phyloP scores from a whole-genome alignment of 1,284 basidiomycete genomes.

The Fistulina hepatica region DNA sequence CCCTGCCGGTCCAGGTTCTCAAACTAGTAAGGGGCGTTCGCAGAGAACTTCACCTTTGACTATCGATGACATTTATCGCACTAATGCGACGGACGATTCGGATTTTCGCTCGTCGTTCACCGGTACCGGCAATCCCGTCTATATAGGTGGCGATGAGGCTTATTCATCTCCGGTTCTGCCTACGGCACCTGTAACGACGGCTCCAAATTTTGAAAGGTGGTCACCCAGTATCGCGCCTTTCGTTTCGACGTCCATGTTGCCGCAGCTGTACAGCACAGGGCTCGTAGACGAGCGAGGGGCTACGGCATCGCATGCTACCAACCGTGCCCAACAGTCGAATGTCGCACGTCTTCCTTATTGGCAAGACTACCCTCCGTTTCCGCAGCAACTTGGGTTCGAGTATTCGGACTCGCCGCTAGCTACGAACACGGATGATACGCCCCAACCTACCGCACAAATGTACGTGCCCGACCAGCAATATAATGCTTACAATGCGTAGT shows the following conservation, averaged over 20 bases:
- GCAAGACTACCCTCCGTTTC: too few relatives aligned
- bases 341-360: too few relatives aligned
- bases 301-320: too few relatives aligned
- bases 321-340: too few relatives aligned
- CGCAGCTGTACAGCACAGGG: conserved; percentile 62
- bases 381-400: too few relatives aligned
- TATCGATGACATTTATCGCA: conserved; percentile 11
- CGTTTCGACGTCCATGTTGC: conserved; percentile 52
- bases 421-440: too few relatives aligned
- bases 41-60: conserved; percentile 32
- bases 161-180: conserved; percentile 15
- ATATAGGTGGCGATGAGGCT: conserved; percentile 8
- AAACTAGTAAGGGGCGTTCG: conserved; percentile 19
- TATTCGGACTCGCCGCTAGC: too few relatives aligned
- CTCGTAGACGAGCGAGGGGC: conserved; percentile 43
- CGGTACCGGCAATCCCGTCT: conserved; percentile 4
- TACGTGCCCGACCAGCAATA: too few relatives aligned
- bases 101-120: conserved; percentile 2
- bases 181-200: conserved; percentile 20
- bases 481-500: too few relatives aligned
- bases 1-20: conserved; percentile 16
- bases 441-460: too few relatives aligned
- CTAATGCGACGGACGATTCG: conserved; percentile 1
- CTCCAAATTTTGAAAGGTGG: conserved; percentile 37
- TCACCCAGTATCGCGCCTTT: conserved; percentile 27